Evolutionary conservation across 208 protist species (phyloP).

Genomic region (Tritrichomonas foetus): DNA sequence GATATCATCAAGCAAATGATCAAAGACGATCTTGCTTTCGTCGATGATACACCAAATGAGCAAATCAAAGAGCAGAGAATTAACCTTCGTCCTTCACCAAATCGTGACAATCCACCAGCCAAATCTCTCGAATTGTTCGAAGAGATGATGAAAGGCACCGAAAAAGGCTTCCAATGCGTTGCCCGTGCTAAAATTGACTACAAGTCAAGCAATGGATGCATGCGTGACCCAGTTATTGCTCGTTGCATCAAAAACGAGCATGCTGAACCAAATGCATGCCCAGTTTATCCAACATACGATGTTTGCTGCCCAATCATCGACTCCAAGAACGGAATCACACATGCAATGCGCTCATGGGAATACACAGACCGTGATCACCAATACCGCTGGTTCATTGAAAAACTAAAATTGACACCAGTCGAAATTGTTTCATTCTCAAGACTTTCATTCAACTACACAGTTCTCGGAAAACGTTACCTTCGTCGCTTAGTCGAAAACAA

Average conservation of each 20-base stretch:
- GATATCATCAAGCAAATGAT: conserved; percentile 47
- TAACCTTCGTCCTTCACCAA: background rate
- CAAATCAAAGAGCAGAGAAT: conserved; percentile 55
- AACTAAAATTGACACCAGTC: conserved; percentile 60
- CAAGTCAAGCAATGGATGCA: conserved; percentile 78
- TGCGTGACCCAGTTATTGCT: conserved; percentile 95
- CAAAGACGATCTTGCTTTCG: conserved; percentile 72
- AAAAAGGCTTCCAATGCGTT: conserved; percentile 76
- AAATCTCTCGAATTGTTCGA: conserved; percentile 85
- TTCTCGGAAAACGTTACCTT: conserved; percentile 97
- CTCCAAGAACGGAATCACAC: conserved; percentile 92
- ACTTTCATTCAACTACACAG: conserved; percentile 94
- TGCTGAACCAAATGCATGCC: conserved; percentile 67
- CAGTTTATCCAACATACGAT: conserved; percentile 93
- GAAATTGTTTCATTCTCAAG: conserved; percentile 85
- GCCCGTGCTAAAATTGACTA: conserved; percentile 92
- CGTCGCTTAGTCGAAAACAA: conserved; percentile 86
- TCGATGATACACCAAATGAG: conserved; percentile 87
- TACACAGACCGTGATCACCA: conserved; percentile 88
- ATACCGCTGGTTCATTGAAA: conserved; percentile 77
- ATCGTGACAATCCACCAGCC: conserved; percentile 67
- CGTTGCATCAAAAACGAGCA: conserved; percentile 71
- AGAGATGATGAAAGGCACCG: conserved; percentile 77
- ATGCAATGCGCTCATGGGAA: conserved; percentile 92
- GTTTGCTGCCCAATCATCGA: conserved; percentile 98